Percentiles rank a stretch among this genome's conserved stretches.
Evolutionary conservation across 2,329 filamentous ascomycete species (phyloP).

Genomic region (Colletotrichum sp.): DNA sequence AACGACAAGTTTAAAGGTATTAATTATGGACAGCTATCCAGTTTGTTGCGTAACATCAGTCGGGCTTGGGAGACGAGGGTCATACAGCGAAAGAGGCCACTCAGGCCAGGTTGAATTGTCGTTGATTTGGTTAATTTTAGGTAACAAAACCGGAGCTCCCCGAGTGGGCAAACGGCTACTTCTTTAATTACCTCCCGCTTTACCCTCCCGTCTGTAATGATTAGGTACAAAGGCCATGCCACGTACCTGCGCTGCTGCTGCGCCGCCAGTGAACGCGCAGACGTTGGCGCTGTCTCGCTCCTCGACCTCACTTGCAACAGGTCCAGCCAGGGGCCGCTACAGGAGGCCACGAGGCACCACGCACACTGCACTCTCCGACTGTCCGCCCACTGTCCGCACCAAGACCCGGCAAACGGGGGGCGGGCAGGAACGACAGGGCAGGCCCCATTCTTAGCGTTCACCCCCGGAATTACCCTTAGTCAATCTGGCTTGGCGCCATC

Average conservation of each 20-base stretch:
- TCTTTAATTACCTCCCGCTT: not conserved
- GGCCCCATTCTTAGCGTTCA: not conserved
- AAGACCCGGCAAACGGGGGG: not conserved
- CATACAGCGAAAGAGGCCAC: not conserved
- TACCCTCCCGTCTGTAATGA: not conserved
- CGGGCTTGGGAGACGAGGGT: not conserved
- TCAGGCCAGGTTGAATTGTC: not conserved
- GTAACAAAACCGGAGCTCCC: not conserved
- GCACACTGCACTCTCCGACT: not conserved
- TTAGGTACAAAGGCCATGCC: conserved; percentile 1
- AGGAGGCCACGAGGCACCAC: conserved; percentile 4
- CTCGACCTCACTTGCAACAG: not conserved
- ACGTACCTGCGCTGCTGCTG: not conserved
- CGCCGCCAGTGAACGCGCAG: not conserved
- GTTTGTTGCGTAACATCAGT: not conserved
- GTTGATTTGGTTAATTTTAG: not conserved
- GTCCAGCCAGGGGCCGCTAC: not conserved
- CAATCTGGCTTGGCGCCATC: conserved; percentile 1
- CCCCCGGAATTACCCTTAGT: not conserved
- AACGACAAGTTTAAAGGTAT: conserved; percentile 2
- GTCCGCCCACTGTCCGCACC: not conserved
- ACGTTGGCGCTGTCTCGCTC: not conserved
- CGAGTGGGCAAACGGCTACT: not conserved
- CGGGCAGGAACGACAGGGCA: not conserved
- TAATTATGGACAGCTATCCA: not conserved